Evolutionary conservation across 1,284 basidiomycete genomes (phyloP).

Genomic region (Microbotryum lychnidis-dioicae): DNA sequence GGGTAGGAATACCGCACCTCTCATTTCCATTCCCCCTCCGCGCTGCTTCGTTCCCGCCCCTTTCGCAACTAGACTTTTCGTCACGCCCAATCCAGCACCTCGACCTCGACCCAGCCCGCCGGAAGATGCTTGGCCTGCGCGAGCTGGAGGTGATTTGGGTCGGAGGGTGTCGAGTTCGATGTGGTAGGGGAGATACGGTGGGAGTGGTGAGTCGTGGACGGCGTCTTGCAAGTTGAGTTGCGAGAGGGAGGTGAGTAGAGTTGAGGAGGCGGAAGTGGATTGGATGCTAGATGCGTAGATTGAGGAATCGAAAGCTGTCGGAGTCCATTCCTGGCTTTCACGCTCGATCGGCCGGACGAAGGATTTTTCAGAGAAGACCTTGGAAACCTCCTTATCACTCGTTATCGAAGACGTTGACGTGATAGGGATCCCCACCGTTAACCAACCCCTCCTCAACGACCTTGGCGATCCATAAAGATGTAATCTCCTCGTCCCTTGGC

Average conservation of each 20-base stretch:
- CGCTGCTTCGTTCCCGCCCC: conserved; percentile 11
- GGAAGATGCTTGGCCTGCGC: conserved; percentile 25
- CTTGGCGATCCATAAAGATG: conserved; percentile 76
- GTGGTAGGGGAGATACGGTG: conserved; percentile 11
- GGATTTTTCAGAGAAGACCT: not conserved
- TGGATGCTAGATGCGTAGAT: too few relatives aligned
- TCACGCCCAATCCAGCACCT: conserved; percentile 33
- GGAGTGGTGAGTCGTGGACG: conserved; percentile 30
- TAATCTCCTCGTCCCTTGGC: conserved; percentile 81
- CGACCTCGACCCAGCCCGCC: conserved; percentile 39
- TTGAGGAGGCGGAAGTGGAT: conserved; percentile 44
- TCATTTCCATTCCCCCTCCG: conserved; percentile 16
- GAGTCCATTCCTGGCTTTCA: conserved; percentile 47
- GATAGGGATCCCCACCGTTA: conserved; percentile 59
- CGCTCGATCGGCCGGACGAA: conserved; percentile 38
- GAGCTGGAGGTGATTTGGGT: conserved; percentile 67
- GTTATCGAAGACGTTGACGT: not conserved
- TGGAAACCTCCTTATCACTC: conserved; percentile 36
- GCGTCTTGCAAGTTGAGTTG: conserved; percentile 11
- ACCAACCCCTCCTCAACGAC: conserved; percentile 78
- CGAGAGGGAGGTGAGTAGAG: conserved; percentile 32
- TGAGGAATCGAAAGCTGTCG: too few relatives aligned
- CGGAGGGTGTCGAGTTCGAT: conserved; percentile 71
- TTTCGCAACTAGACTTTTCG: conserved; percentile 23
- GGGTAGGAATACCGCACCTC: conserved; percentile 9